These are phyloP conservation scores for Rhazya stricta DNA, from an alignment of 257 asterid species.

Conservation along the genomic window DNA sequence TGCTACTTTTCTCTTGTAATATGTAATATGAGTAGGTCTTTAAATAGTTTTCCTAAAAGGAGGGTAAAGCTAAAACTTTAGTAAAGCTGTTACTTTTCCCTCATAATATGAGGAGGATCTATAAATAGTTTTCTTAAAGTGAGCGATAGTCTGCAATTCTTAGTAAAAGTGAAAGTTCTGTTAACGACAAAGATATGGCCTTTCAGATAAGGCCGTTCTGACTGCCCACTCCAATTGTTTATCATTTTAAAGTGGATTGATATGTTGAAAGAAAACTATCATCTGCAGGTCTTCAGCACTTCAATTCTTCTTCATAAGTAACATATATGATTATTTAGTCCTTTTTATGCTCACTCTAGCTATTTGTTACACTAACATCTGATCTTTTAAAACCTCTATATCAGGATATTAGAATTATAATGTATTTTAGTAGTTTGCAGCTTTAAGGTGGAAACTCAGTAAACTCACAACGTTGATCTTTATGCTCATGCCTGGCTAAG, in stretches of 20 bases:
- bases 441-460: background rate
- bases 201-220: background rate
- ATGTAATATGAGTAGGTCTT: background rate
- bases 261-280: background rate
- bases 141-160: background rate
- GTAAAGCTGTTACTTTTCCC: background rate
- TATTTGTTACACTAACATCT: background rate
- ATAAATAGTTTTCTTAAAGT: background rate
- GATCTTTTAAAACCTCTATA: background rate
- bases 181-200: too few species aligned
- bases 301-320: background rate
- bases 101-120: background rate
- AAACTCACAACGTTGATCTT: background rate
- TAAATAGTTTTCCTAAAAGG: background rate
- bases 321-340: background rate
- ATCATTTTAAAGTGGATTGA: background rate
- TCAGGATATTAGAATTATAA: background rate
- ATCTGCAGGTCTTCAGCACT: background rate
- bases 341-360: background rate
- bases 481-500: background rate
- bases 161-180: too few species aligned
- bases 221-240: background rate
- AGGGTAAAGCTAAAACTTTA: too few species aligned
- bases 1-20: background rate
- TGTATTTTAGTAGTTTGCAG: background rate